A percentile compares a stretch with the other conserved stretches of the same genome.
Conservation (phyloP, 2,329 filamentous ascomycete species). For the Fusarium sp. region DNA sequence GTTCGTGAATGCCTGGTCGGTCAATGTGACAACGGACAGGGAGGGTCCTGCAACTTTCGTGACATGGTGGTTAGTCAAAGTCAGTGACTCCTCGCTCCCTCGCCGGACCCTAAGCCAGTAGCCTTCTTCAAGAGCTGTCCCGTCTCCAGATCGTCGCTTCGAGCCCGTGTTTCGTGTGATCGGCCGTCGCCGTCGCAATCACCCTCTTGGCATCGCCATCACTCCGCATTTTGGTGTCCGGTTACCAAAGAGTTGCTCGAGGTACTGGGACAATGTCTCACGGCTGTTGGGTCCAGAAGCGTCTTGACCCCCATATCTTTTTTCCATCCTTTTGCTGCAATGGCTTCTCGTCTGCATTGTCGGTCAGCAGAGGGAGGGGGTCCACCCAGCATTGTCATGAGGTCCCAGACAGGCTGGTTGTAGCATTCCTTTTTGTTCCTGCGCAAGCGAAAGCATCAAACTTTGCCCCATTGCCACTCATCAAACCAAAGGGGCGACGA, state of each 20-base stretch:
- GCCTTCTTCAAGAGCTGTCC: slow-evolving; percentile 3
- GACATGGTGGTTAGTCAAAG: slow-evolving; percentile 18
- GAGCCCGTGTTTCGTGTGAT: slow-evolving; percentile 17
- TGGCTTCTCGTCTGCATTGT: slow-evolving; percentile 7
- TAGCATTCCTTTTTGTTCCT: slow-evolving; percentile 26
- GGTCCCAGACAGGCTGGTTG: neutral
- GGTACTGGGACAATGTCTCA: neutral
- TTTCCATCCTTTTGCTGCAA: neutral
- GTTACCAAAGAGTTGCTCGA: neutral
- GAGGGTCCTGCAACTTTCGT: slow-evolving; percentile 28
- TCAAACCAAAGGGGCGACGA: slow-evolving; percentile 16
- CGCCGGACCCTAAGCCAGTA: neutral
- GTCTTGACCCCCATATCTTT: neutral
- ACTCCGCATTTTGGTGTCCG: neutral
- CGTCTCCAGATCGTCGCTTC: slow-evolving; percentile 20
- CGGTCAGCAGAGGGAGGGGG: slow-evolving; percentile 13
- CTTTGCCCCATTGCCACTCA: slow-evolving; percentile 17
- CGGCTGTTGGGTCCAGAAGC: neutral
- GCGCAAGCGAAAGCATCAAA: slow-evolving; percentile 29
- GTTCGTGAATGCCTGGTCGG: neutral
- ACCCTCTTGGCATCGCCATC: neutral
- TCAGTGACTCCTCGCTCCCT: slow-evolving; percentile 3
- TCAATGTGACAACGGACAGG: slow-evolving; percentile 4
- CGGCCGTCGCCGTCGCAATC: neutral
- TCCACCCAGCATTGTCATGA: slow-evolving; percentile 19